Evolutionary conservation across 2,329 filamentous ascomycete species (phyloP).

Genomic region (Claviceps pazoutovae): DNA sequence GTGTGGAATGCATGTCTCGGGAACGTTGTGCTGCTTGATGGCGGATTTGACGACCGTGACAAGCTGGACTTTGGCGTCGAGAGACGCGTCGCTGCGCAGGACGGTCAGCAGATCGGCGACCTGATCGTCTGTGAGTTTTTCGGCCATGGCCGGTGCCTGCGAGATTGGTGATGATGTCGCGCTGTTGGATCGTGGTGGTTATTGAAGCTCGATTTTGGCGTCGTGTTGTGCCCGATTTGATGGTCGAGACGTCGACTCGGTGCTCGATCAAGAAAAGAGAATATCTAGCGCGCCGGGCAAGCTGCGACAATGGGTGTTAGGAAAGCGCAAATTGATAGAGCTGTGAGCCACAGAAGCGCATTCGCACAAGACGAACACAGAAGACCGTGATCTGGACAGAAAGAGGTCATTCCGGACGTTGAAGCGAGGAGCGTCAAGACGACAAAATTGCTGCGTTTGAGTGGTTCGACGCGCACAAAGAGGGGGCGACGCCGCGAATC

Average conservation of each 20-base stretch:
- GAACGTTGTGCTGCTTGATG: constrained; percentile 88
- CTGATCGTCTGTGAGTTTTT: constrained; percentile 45
- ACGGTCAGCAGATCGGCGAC: constrained; percentile 39
- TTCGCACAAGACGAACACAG: neutral
- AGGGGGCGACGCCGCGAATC: neutral
- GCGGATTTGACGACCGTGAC: constrained; percentile 68
- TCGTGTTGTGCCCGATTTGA: neutral
- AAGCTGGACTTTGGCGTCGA: constrained; percentile 56
- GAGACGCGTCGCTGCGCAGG: constrained; percentile 46
- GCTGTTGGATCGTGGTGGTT: neutral
- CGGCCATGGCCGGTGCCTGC: constrained; percentile 29
- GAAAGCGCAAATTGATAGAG: neutral
- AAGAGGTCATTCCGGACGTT: constrained; percentile 1
- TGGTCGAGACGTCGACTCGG: neutral
- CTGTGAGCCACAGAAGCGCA: too few relatives aligned
- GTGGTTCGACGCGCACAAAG: constrained; percentile 1
- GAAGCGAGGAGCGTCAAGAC: neutral
- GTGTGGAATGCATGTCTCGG: constrained; percentile 53
- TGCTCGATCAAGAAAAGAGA: too few relatives aligned
- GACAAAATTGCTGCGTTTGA: neutral
- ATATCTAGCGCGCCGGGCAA: neutral
- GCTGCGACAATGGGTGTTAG: neutral
- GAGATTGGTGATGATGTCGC: neutral
- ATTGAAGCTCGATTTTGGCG: neutral
- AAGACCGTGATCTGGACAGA: neutral